Evolutionary conservation across 805 yeast genomes (phyloP), one percentile per base, ranked within the genome.

Genomic region (Candida ascalaphidarum): DNA sequence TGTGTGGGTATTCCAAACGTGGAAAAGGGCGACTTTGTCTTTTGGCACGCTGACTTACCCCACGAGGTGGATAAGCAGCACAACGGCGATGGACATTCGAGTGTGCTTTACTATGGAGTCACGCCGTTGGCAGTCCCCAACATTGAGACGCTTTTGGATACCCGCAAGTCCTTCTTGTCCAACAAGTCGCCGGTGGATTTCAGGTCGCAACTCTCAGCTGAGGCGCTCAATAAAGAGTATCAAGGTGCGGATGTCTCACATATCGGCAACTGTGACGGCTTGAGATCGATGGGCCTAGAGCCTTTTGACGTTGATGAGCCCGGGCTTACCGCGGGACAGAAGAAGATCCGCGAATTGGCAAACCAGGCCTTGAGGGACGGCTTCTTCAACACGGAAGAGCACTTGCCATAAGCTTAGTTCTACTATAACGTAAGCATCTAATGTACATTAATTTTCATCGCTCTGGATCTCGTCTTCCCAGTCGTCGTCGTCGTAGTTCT

Each of bases 401-500:
- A n/a, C n/a, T n/a, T n/a, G n/a, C n/a, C n/a, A n/a, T n/a, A n/a
- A n/a, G n/a, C n/a, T n/a, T n/a, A n/a, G n/a, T n/a, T n/a, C n/a
- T n/a, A n/a, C n/a, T n/a, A n/a, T n/a, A n/a, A n/a, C n/a, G n/a
- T n/a, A n/a, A n/a, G n/a, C n/a, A n/a, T n/a, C n/a, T n/a, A n/a
- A n/a, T n/a, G n/a, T 17, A 4, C 11, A n/a, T 23, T 36, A 32
- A 16, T 46, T 48, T 6, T 54, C 48, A 36, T 62, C 70, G 33
- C 56, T 49, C 11, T 47, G 55, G 26, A 73, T 65, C 39, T 70
- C 73, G 24, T 59, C 61, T 36, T 72, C 78, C 77, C 78, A 71
- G 34, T 55, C 71, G 41, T 55, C 63, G 34, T 51, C 64, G 34
- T 40, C 59, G 27, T 39, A 58, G 28, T 31, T 36, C 13, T 36